Conservation (phyloP, 2,329 filamentous ascomycete species). For the Cladosporium sp. region DNA sequence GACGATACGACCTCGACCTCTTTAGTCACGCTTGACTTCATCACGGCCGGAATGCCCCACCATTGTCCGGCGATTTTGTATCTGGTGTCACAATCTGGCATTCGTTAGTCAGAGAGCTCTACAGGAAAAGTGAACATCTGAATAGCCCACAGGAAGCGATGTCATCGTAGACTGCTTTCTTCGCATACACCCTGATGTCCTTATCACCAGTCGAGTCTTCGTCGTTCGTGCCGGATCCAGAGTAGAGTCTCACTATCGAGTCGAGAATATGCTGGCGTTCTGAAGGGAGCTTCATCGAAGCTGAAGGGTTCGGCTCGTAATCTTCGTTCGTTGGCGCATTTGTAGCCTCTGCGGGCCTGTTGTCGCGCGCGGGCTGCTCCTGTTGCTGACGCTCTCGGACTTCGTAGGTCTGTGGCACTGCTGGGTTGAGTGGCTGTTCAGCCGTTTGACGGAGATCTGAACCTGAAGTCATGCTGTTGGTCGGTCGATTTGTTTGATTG, state of each 20-base stretch:
- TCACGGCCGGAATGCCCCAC: slow-evolving; percentile 33
- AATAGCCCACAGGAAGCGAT: slow-evolving; percentile 29
- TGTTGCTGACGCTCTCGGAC: slow-evolving; percentile 9
- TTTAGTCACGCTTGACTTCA: slow-evolving; percentile 14
- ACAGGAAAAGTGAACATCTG: background rate
- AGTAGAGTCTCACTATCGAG: slow-evolving; percentile 41
- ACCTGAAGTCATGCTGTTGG: slow-evolving; percentile 7
- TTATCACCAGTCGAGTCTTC: slow-evolving; percentile 3
- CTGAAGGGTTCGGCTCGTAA: slow-evolving; percentile 37
- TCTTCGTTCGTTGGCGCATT: slow-evolving; percentile 31
- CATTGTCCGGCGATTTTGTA: slow-evolving; percentile 49
- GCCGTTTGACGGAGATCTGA: slow-evolving; percentile 7
- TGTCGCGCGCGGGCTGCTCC: slow-evolving; percentile 7
- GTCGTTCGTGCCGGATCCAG: slow-evolving; percentile 41
- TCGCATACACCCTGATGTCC: slow-evolving; percentile 45
- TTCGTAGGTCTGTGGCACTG: slow-evolving; percentile 12
- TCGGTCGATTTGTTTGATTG: background rate
- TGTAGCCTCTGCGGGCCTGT: slow-evolving; percentile 3
- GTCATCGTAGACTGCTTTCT: slow-evolving; percentile 44
- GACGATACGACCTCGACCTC: slow-evolving; percentile 15
- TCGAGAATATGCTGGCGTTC: slow-evolving; percentile 37
- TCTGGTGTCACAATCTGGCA: slow-evolving; percentile 37
- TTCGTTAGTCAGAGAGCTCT: background rate
- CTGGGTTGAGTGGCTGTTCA: slow-evolving; percentile 6
- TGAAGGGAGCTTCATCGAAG: slow-evolving; percentile 30